phyloP scores from a whole-genome alignment of 1,284 basidiomycete species.

The Irpex sp. region DNA sequence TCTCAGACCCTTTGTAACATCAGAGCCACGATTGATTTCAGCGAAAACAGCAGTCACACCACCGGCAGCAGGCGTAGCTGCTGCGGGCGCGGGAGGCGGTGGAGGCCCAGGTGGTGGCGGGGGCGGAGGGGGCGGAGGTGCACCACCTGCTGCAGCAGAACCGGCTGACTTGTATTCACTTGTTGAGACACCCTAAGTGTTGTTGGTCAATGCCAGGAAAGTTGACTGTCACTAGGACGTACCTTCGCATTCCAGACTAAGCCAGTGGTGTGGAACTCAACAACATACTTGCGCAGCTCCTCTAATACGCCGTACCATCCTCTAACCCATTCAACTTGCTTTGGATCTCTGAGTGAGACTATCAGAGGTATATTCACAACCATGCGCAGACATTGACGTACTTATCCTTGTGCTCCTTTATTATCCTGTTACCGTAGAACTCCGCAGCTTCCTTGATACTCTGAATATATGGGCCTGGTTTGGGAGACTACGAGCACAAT shows the following conservation, averaged over 20 bases:
- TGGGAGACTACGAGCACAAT: conserved; percentile 53
- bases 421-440: conserved; percentile 90
- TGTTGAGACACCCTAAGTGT: conserved; percentile 56
- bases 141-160: conserved; percentile 22
- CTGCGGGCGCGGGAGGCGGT: too few species aligned
- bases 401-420: conserved; percentile 94
- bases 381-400: conserved; percentile 34
- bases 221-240: conserved; percentile 13
- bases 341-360: conserved; percentile 62
- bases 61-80: conserved; percentile 37
- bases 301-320: conserved; percentile 74
- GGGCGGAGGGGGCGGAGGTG: conserved; percentile 33
- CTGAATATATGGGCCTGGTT: conserved; percentile 80
- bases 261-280: conserved; percentile 87
- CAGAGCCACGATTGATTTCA: conserved; percentile 86
- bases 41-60: conserved; percentile 91
- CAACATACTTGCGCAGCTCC: conserved; percentile 79
- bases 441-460: conserved; percentile 87
- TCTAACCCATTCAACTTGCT: conserved; percentile 88
- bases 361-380: too few species aligned
- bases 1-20: conserved; percentile 86
- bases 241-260: conserved; percentile 89
- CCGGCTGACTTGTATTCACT: conserved; percentile 48
- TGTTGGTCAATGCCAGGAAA: background rate
- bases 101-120: conserved; percentile 29